Evolutionary conservation across 805 yeast species (phyloP).

Genomic region (Metschnikowia vanudenii): DNA sequence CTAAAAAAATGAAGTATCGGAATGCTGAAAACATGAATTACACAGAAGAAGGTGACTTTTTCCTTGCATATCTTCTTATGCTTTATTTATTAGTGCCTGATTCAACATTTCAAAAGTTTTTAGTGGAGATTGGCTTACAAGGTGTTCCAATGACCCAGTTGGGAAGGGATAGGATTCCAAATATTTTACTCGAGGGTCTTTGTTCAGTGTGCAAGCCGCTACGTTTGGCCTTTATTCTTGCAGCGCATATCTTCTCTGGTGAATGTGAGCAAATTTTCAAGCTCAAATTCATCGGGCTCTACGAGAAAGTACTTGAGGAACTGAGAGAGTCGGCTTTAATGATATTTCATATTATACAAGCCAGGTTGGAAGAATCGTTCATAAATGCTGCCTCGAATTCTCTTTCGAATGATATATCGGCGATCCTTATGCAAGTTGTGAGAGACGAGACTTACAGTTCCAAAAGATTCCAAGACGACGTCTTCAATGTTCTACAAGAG

Average conservation of each 20-base stretch:
- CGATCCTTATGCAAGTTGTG: constrained; percentile 24
- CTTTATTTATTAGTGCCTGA: constrained; percentile 31
- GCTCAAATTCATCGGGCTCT: constrained; percentile 30
- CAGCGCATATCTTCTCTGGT: constrained; percentile 30
- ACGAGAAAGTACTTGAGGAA: constrained; percentile 25
- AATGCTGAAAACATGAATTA: neutral
- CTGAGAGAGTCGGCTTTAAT: constrained; percentile 24
- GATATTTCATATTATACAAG: constrained; percentile 33
- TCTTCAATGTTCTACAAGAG: neutral
- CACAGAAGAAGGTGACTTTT: constrained; percentile 1
- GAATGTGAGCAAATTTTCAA: constrained; percentile 30
- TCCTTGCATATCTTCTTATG: constrained; percentile 27
- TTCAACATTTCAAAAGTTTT: constrained; percentile 23
- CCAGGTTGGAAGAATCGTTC: constrained; percentile 27
- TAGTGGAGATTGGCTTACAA: constrained; percentile 24
- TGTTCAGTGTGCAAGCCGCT: constrained; percentile 21
- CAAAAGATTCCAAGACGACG: constrained; percentile 1
- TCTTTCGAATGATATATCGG: constrained; percentile 28
- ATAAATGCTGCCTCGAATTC: constrained; percentile 29
- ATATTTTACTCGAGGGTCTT: constrained; percentile 27
- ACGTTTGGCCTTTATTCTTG: constrained; percentile 26
- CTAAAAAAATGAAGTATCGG: neutral
- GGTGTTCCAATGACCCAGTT: constrained; percentile 8
- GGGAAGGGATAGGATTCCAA: constrained; percentile 27
- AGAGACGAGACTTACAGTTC: constrained; percentile 16